Evolutionary conservation across 108 stramenopile species (phyloP), one percentile per base, ranked within the genome.

Genomic region (Nitzschia sp.): DNA sequence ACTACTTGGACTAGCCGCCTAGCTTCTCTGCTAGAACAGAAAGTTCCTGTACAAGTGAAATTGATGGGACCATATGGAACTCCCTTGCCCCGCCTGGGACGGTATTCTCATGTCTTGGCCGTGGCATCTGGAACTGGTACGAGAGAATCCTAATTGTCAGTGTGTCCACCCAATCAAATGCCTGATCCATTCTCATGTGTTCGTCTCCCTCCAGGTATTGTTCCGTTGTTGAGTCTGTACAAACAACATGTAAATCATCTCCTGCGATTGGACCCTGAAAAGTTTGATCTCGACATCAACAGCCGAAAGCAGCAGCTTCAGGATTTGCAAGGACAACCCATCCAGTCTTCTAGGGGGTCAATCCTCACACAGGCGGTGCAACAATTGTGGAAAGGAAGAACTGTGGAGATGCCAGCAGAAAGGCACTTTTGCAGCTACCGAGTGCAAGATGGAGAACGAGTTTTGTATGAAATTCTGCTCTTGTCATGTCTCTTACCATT

Each of bases 11-110:
- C 65, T 20, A 51, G 26, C 15, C 21, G 59, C 29, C 73, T 74
- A 15, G 67, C 65, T 50, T 29, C 20, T 26, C 34, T 74, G 39
- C 57, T 74, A 10, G 3, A 51, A 15, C 53, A 54, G 38, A 56
- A 67, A 5, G 44, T 15, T 0, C 24, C 26, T 53, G 25, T 69
- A 26, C 14, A 15, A 14, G 51, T 78, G 21, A 74, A 71, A 64
- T 64, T 82, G 24, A 70, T 75, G 59, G 81, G 81, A 0, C 81
- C 81, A 6, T 82, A 79, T 57, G 81, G 81, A 17, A 78, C 81
- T 5, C 38, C 69, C n/a, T 52, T 82, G 41, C 74, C 61, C 26
- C 61, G 62, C 8, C 65, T 57, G 10, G 57, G 48, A 54, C 17
- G 14, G 3, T 75, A 72, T 41, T 67, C 77, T 10, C 77, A 78